Evolutionary conservation across 768 basidiomycete species (phyloP).

Genomic region (Termitomyces sp.): DNA sequence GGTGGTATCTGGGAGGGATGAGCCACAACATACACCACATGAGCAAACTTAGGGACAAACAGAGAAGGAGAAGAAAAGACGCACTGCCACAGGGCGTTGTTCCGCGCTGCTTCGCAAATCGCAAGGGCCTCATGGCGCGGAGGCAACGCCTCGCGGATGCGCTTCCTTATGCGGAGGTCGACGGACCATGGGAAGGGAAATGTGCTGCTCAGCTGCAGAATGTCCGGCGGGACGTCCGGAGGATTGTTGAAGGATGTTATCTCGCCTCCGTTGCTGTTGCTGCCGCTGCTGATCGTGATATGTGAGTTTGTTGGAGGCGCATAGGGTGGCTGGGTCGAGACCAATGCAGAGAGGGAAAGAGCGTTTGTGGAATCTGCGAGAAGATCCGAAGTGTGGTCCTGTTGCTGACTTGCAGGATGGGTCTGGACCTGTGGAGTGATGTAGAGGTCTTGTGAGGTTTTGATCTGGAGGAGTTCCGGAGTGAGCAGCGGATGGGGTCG

Average conservation of each 20-base stretch:
- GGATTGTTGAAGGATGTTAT: constrained; percentile 11
- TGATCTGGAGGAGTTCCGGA: constrained; percentile 56
- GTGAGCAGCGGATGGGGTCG: constrained; percentile 50
- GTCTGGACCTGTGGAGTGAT: constrained; percentile 21
- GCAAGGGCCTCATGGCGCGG: constrained; percentile 50
- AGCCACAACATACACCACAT: constrained; percentile 3
- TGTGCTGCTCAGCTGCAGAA: constrained; percentile 56
- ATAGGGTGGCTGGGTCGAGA: constrained; percentile 12
- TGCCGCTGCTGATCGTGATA: not conserved
- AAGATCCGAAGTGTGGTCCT: constrained; percentile 2
- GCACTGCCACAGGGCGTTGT: constrained; percentile 71
- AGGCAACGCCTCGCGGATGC: constrained; percentile 60
- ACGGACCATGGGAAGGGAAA: constrained; percentile 70
- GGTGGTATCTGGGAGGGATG: constrained; percentile 45
- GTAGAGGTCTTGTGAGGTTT: constrained; percentile 65
- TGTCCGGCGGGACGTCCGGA: constrained; percentile 39
- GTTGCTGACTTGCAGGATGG: not conserved
- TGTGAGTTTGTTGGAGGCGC: constrained; percentile 1
- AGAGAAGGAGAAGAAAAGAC: constrained; percentile 21
- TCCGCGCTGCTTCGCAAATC: constrained; percentile 58
- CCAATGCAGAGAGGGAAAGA: constrained; percentile 3
- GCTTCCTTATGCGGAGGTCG: constrained; percentile 56
- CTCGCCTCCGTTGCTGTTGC: constrained; percentile 4
- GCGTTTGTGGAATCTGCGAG: constrained; percentile 8
- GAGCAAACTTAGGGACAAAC: constrained; percentile 2